Evolutionary conservation across 805 yeast genomes (phyloP), one percentile per base, ranked within the genome.

Genomic region (Lipomyces lipofer): DNA sequence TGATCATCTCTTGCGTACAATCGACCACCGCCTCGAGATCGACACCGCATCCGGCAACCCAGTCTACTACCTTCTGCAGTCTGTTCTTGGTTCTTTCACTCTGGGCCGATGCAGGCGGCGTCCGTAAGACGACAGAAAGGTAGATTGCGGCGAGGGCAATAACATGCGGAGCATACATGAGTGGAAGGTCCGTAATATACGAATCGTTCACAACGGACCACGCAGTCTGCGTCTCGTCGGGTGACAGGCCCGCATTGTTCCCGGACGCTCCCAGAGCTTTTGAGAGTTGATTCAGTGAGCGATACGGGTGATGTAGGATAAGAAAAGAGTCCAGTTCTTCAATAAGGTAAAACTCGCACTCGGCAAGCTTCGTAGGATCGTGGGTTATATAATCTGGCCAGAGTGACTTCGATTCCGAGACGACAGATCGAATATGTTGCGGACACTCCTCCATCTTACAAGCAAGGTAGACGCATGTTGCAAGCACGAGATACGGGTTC

Each of bases 311-410:
- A 52, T 69, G 71, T 10, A 75, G 71, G 6, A 74, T 65, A 36
- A 74, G 64, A 35, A 68, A 72, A 5, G 73, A 66, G 43, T 69
- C 72, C 71, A 94, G 75, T 68, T 91, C 98, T 64, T 90, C 97
- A 17, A 94, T 84, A 42, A 94, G 69, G 67, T 92, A 94, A 68
- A 94, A 94, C 71, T 94, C 99, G 71, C 95, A 88, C 67, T 94
- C 98, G 0, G 98, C 97, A 13, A 94, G 75, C 65, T 88, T 88
- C 27, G 96, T 85, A 15, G 90, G 81, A 68, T 92, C 98, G 54
- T 86, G 89, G 0, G 97, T 95, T 33, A 92, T 85, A 64, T 84
- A 88, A 65, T 91, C 97, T 0, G 98, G 97, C 98, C 98, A 92
- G 36, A 89, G 72, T 35, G 85, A 85, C 49, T 96, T 73, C 1